These are phyloP conservation scores for sunflower (Helianthus annuus) DNA, from an alignment of 129 eudicot species.

Conservation along the genomic window HanXRQr2.0-SUNRISE NC_035438.2:115914445-115914944, in stretches of 20 bases:
- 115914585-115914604: not conserved
- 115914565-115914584: not conserved
- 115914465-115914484: not conserved
- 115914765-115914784: slow-evolving; percentile 99
- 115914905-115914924: not conserved
- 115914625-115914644: not conserved
- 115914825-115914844: slow-evolving; percentile 96
- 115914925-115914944: slow-evolving; percentile 22
- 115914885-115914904: slow-evolving; percentile 3
- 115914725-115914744: slow-evolving; percentile 76
- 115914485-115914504: not conserved
- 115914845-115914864: slow-evolving; percentile 83
- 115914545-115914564: not conserved
- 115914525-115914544: not conserved
- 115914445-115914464: not conserved
- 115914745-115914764: slow-evolving; percentile 91
- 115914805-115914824: slow-evolving; percentile 99
- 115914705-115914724: not conserved
- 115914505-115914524: not conserved
- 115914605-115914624: not conserved
- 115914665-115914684: not conserved
- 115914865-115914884: slow-evolving; percentile 73
- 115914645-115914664: slow-evolving; percentile 1
- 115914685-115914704: not conserved
- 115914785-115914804: slow-evolving; percentile 89